Evolutionary conservation across 2,329 filamentous ascomycete genomes (phyloP).

Genomic region (Neurospora sp.): DNA sequence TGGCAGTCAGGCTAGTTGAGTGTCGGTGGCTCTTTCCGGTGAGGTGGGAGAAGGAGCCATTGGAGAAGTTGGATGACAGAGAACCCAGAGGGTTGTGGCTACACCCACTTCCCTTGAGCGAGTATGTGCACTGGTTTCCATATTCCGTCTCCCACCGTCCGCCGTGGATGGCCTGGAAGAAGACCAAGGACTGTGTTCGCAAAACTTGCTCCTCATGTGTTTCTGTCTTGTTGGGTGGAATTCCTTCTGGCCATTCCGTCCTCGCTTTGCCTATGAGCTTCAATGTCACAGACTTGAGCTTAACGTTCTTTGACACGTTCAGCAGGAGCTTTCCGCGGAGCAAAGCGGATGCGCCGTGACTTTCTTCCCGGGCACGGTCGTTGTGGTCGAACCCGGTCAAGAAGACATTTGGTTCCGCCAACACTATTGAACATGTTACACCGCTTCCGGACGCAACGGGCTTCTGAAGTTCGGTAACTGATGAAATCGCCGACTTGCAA

Average conservation of each 20-base stretch:
- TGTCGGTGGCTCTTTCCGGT: constrained; percentile 18
- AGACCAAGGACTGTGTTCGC: constrained; percentile 80
- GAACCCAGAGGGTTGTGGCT: constrained; percentile 19
- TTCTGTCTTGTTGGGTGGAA: constrained; percentile 77
- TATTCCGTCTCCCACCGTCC: constrained; percentile 47
- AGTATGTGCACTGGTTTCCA: constrained; percentile 52
- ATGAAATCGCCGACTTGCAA: constrained; percentile 39
- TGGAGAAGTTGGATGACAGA: constrained; percentile 23
- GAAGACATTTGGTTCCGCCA: constrained; percentile 74
- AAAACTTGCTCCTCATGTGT: constrained; percentile 76
- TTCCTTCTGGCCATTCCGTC: constrained; percentile 95
- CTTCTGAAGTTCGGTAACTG: constrained; percentile 51
- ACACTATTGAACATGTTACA: constrained; percentile 59
- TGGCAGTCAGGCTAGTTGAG: constrained; percentile 28
- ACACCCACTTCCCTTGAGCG: constrained; percentile 30
- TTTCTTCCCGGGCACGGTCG: constrained; percentile 42
- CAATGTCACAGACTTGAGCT: constrained; percentile 83
- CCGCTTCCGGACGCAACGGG: constrained; percentile 72
- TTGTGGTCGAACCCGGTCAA: constrained; percentile 69
- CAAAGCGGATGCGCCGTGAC: constrained; percentile 62
- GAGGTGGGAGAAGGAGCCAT: constrained; percentile 22
- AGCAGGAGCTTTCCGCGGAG: constrained; percentile 76
- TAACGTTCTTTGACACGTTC: constrained; percentile 77
- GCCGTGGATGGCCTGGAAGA: constrained; percentile 71
- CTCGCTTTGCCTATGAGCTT: constrained; percentile 76